Conservation (phyloP, 768 basidiomycete genomes). For the Termitomyces sp. region DNA sequence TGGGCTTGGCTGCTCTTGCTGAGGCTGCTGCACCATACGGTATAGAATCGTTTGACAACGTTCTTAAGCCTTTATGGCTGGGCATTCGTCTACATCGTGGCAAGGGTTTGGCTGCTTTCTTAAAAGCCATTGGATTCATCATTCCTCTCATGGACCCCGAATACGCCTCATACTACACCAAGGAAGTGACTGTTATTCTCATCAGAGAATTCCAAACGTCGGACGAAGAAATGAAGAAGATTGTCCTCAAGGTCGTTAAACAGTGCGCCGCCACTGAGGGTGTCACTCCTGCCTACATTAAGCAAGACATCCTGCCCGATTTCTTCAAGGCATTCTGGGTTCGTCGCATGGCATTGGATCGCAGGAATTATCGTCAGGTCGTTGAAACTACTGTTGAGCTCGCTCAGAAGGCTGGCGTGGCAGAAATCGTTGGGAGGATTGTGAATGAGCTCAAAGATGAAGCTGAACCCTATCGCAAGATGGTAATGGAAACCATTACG, state of each 20-base stretch:
- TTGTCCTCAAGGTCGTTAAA: constrained; percentile 97
- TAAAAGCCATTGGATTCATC: constrained; percentile 98
- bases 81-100: constrained; percentile 94
- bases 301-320: constrained; percentile 95
- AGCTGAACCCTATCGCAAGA: constrained; percentile 91
- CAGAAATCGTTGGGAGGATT: constrained; percentile 88
- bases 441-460: constrained; percentile 91
- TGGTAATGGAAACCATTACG: constrained; percentile 99
- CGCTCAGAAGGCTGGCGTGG: constrained; percentile 93
- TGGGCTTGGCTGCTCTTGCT: constrained; percentile 88
- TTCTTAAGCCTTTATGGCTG: constrained; percentile 90
- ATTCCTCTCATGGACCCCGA: constrained; percentile 99
- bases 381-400: constrained; percentile 99
- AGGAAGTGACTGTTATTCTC: constrained; percentile 94
- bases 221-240: constrained; percentile 99
- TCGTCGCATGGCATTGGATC: constrained; percentile 93
- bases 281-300: constrained; percentile 93
- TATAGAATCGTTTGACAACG: constrained; percentile 98
- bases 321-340: constrained; percentile 99
- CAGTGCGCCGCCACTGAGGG: constrained; percentile 99
- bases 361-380: constrained; percentile 93
- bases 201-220: constrained; percentile 99
- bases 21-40: constrained; percentile 98
- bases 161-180: constrained; percentile 98
- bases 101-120: constrained; percentile 90